A percentile compares a stretch with the other conserved stretches of the same genome.
Evolutionary conservation across 176 grass and related monocot species (phyloP).

Genomic region (Saccharum officinarum): DNA sequence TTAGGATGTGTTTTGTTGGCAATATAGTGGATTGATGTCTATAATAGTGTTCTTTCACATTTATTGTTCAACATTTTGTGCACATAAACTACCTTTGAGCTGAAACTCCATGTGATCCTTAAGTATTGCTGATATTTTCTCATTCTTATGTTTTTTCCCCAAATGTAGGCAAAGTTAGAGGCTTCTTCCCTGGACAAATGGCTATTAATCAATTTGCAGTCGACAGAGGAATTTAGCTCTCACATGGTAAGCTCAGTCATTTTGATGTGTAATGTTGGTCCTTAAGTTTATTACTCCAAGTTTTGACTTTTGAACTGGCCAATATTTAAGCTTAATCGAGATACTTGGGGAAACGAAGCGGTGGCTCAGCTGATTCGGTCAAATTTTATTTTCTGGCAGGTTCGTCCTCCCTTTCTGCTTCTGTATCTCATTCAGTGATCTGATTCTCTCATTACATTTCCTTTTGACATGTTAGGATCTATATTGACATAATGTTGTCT

Average conservation of each 20-base stretch:
- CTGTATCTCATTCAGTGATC: background rate
- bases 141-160: background rate
- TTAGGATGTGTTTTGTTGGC: background rate
- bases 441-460: background rate
- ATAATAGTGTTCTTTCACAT: background rate
- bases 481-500: background rate
- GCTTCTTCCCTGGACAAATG: conserved; percentile 80
- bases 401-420: conserved; percentile 28
- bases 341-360: conserved; percentile 93
- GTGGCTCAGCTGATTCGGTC: conserved; percentile 85
- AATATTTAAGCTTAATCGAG: conserved; percentile 81
- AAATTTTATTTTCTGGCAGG: conserved; percentile 99
- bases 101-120: conserved; percentile 1
- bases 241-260: conserved; percentile 73
- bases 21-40: background rate
- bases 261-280: conserved; percentile 1
- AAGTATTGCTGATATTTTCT: background rate
- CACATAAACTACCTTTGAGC: conserved; percentile 3
- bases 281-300: conserved; percentile 23
- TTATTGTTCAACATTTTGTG: background rate
- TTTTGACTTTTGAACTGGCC: conserved; percentile 18
- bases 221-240: conserved; percentile 84
- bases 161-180: conserved; percentile 84
- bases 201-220: conserved; percentile 93
- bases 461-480: background rate